Percentiles rank a stretch among this genome's conserved stretches.
Evolutionary conservation across 1,139 yeast species (phyloP).

Genomic region (Diutina ranongensis): DNA sequence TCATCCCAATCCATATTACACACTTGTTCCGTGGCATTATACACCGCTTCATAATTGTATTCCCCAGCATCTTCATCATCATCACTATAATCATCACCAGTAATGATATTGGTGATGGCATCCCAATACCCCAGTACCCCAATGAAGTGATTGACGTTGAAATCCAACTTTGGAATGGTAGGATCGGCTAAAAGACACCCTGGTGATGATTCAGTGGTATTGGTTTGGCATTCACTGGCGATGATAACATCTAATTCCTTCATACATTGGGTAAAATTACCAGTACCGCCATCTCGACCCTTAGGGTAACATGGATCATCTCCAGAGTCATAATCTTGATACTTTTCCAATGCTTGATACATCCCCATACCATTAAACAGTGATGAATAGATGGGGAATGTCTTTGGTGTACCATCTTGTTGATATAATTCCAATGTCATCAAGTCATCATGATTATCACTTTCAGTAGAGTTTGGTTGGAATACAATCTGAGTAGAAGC

Average conservation of each 20-base stretch:
- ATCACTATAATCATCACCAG: slow-evolving; percentile 11
- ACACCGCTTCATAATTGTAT: slow-evolving; percentile 30
- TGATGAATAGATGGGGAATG: slow-evolving; percentile 40
- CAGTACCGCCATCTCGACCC: slow-evolving; percentile 13
- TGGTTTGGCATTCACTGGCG: not conserved
- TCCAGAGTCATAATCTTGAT: slow-evolving; percentile 28
- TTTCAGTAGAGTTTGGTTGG: slow-evolving; percentile 52
- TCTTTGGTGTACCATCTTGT: slow-evolving; percentile 10
- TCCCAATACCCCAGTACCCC: slow-evolving; percentile 85
- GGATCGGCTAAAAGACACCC: slow-evolving; percentile 37
- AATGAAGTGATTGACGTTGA: slow-evolving; percentile 53
- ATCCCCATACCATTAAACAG: slow-evolving; percentile 74
- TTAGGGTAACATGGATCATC: slow-evolving; percentile 57
- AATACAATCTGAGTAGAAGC: slow-evolving; percentile 80
- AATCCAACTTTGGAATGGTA: slow-evolving; percentile 55
- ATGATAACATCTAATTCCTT: not conserved
- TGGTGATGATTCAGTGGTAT: not conserved
- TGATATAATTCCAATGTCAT: slow-evolving; percentile 39
- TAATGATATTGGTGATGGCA: slow-evolving; percentile 39
- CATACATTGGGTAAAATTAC: not conserved
- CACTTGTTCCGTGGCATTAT: slow-evolving; percentile 31
- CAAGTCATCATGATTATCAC: slow-evolving; percentile 43
- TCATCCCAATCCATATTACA: slow-evolving; percentile 31
- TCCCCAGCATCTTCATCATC: slow-evolving; percentile 10
- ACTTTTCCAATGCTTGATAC: slow-evolving; percentile 50